Evolutionary conservation across 495 filamentous ascomycete genomes (phyloP), one percentile per base, ranked within the genome.

Genomic region (Penicillium canariense): DNA sequence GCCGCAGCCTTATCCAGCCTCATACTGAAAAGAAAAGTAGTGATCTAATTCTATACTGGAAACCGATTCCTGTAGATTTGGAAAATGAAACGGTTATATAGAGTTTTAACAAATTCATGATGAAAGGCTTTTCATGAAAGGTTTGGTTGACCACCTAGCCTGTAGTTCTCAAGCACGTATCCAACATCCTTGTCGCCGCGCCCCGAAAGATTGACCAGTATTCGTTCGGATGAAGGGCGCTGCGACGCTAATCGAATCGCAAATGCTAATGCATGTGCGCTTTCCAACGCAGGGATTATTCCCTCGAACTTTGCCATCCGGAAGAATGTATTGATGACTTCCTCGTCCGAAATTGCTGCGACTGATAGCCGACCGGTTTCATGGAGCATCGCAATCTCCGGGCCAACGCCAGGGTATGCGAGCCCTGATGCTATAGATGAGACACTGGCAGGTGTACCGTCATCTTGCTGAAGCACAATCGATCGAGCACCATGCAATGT

Each of bases 401-500:
- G 93, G 0, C 93, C 93, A 31, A 97, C 93, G 59, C 91, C 93
- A 0, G 93, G 93, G 70, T 97, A 97, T 68, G 96, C 93, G 3
- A 97, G 82, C 40, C 93, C 43, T 9, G 43, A 46, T 31, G 43
- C 43, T 1, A 46, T 12, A 9, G 43, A 46, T 14, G 43, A 46
- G 27, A 46, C 43, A 17, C 15, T 17, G 9, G 43, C 43, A 46
- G 43, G 26, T 8, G 43, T 46, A 20, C 28, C 42, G 15, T 52
- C 55, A 30, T 58, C 43, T 14, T 48, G 11, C 9, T 58, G 55
- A 3, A 58, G 18, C n/a, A 58, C 55, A 28, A 48, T 15, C 3
- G 55, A 48, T 14, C 27, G 32, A 23, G 43, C 55, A 22, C 55
- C 55, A 34, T 58, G 55, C n/a, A 58, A 42, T 10, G 43, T 46